These are phyloP conservation scores for Protomyces lactucae-debilis DNA, from an alignment of 1,139 yeast genomes.

Conservation along the genomic window DNA sequence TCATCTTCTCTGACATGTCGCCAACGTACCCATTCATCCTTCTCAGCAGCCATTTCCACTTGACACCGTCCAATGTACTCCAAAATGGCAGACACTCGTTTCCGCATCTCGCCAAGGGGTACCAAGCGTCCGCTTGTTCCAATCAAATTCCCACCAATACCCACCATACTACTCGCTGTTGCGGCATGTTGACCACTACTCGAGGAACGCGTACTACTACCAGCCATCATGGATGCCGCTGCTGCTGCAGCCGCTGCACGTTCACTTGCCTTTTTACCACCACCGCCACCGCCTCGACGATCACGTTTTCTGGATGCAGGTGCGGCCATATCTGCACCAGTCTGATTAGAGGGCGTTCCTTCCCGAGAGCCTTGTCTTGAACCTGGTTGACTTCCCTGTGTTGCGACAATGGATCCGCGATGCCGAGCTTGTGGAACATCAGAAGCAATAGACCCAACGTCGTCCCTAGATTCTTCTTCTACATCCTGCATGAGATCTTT, in stretches of 20 bases:
- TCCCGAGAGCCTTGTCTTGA: background rate
- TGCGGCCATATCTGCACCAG: background rate
- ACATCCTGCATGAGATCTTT: background rate
- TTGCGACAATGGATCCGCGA: background rate
- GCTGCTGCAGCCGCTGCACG: background rate
- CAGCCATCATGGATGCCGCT: background rate
- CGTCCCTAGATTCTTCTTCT: background rate
- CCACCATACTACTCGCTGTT: background rate
- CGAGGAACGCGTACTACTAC: background rate
- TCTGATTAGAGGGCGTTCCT: background rate
- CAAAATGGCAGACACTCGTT: slow-evolving; percentile 80
- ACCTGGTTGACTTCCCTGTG: background rate
- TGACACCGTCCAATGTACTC: slow-evolving; percentile 87
- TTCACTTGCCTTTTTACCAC: background rate
- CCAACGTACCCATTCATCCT: slow-evolving; percentile 51
- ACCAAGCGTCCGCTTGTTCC: slow-evolving; percentile 1
- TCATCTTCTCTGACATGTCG: background rate
- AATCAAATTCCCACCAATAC: background rate
- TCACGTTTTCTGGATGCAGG: background rate
- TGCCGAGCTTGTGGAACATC: background rate
- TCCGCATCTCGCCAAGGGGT: slow-evolving; percentile 72
- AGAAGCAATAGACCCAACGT: background rate
- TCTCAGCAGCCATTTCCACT: slow-evolving; percentile 69
- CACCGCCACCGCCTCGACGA: background rate
- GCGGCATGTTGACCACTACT: background rate